A percentile compares a stretch with the other conserved stretches of the same genome.
Conservation (phyloP, 2,329 filamentous ascomycete genomes). For the Sclerotinia subarctica region DNA sequence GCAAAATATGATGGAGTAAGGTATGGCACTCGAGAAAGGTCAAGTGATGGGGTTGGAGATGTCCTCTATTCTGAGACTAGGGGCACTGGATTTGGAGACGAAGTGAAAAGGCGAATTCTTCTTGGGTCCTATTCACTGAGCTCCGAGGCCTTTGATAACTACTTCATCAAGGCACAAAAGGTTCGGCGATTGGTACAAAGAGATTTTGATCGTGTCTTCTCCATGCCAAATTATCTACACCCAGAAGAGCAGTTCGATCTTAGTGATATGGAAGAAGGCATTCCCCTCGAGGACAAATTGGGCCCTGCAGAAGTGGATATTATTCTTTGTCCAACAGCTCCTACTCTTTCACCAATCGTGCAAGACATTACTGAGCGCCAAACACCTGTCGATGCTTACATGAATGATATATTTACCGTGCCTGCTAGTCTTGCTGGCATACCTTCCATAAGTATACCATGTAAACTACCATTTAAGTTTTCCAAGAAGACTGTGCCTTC, state of each 20-base stretch:
- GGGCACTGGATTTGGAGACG: constrained; percentile 71
- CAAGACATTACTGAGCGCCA: constrained; percentile 51
- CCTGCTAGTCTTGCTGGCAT: constrained; percentile 89
- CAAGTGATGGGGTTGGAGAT: constrained; percentile 54
- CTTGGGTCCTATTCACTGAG: constrained; percentile 88
- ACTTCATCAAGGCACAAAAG: constrained; percentile 91
- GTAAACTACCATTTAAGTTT: constrained; percentile 30
- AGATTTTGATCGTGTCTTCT: constrained; percentile 83
- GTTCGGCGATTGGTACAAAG: constrained; percentile 77
- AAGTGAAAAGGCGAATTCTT: constrained; percentile 83
- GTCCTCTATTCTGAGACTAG: constrained; percentile 75
- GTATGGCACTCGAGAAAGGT: constrained; percentile 56
- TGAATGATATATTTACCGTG: constrained; percentile 94
- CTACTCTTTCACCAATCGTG: constrained; percentile 67
- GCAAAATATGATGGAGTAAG: constrained; percentile 97
- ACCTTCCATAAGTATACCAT: constrained; percentile 83
- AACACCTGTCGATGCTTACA: constrained; percentile 70
- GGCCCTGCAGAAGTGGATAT: constrained; percentile 73
- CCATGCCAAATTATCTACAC: constrained; percentile 63
- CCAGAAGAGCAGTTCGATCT: constrained; percentile 54
- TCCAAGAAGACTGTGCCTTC: constrained; percentile 38
- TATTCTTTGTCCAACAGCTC: constrained; percentile 82
- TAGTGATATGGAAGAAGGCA: constrained; percentile 56
- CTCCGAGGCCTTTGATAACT: constrained; percentile 89
- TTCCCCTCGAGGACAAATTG: constrained; percentile 51